phyloP scores from a whole-genome alignment of 1,139 yeast species.

The Candida buenavistaensis region DNA sequence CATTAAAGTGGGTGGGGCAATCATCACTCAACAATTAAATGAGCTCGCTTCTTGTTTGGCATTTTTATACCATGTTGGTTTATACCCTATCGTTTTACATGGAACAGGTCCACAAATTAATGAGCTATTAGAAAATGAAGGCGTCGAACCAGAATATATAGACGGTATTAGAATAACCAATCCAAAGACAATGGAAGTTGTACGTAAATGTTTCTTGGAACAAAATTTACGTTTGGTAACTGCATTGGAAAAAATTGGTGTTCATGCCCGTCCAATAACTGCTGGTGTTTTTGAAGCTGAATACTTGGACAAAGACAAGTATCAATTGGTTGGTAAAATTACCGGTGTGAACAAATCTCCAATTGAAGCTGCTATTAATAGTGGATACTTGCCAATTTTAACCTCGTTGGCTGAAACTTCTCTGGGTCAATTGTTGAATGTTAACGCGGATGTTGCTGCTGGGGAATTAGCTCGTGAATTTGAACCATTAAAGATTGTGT shows the following conservation, averaged over 20 bases:
- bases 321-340: conserved; percentile 90
- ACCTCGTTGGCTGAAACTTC: conserved; percentile 96
- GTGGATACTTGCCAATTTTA: conserved; percentile 94
- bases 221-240: conserved; percentile 93
- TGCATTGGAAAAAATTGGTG: conserved; percentile 94
- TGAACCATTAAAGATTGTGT: conserved; percentile 95
- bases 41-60: conserved; percentile 96
- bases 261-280: conserved; percentile 96
- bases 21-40: conserved; percentile 89
- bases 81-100: conserved; percentile 93
- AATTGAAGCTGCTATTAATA: conserved; percentile 90
- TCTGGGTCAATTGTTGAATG: conserved; percentile 94
- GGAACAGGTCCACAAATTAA: conserved; percentile 99
- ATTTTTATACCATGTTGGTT: conserved; percentile 93
- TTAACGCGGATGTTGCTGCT: conserved; percentile 98
- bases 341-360: conserved; percentile 85
- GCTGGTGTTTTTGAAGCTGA: conserved; percentile 97
- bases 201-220: conserved; percentile 90
- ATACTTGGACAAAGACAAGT: conserved; percentile 85
- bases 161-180: conserved; percentile 98
- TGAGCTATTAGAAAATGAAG: conserved; percentile 87
- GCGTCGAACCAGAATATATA: conserved; percentile 92
- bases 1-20: conserved; percentile 98
- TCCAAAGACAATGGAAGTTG: conserved; percentile 92
- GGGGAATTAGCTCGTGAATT: conserved; percentile 96